Evolutionary conservation across 2,329 filamentous ascomycete genomes (phyloP), one percentile per base, ranked within the genome.

Genomic region (Sarocladiaceae sp.): DNA sequence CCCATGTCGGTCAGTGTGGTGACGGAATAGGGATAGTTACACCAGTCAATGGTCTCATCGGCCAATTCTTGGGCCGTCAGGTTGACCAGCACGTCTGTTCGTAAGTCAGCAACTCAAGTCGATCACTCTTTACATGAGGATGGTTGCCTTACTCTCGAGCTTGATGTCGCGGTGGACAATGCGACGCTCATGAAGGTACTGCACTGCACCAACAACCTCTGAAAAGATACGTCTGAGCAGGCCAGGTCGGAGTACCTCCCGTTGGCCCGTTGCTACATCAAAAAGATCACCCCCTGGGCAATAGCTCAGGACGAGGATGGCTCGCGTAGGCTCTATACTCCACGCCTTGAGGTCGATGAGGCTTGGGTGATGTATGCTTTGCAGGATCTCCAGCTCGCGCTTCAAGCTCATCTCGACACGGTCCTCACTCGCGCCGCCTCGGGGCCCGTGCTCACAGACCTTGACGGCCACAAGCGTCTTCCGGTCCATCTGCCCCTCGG

Each of bases 101-200:
- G n/a, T 33, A 32, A 45, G 34, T 44, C 11, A 46, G 46, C 44
- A 47, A 31, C 51, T 24, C 12, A 43, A 10, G 21, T 11, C 39
- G 15, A 43, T 49, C 35, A 55, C 47, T 45, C 16, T 27, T 7
- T 13, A 6, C 11, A 24, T 9, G 19, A 3, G 6, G 4, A 23
- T 33, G 23, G 19, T n/a, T n/a, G n/a, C 73, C 82, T 66, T 76
- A 93, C 87, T 78, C 72, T 98, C 93, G 47, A 98, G 82, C 68
- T 98, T 98, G 65, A 98, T 94, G 63, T 98, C 93, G 48, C 93
- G 82, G 61, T 98, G 93, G 44, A 97, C 91, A 59, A 98, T 95
- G 53, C 80, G 83, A 55, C 86, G 73, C 44, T 79, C 72, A 63
- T 98, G 93, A 40, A 98, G 70, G 67, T 97, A 96, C 47, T 76